Base-by-base conservation (phyloP, 768 basidiomycete species). In the Leucocoprinus leucothites region DNA sequence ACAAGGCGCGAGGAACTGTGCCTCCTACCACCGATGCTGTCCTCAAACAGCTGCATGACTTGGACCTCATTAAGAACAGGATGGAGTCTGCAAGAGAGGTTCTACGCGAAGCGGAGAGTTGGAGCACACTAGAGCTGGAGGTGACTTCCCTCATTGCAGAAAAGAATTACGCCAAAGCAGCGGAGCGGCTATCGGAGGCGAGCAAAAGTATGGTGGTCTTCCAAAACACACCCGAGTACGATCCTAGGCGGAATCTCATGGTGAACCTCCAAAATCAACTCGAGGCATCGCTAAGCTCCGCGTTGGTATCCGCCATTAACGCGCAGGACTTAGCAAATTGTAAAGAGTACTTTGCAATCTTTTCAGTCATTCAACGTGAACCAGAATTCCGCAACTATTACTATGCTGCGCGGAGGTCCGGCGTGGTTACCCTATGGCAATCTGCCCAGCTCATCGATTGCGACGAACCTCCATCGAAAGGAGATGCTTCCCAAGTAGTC, bases 361-460 rank as follows among this genome's bases (percentile, higher is more conserved):
- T 98, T 68, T 82, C 82, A 53, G 83, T 89, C 62, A 98, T 99
- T 56, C 90, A 96, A 63, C 80, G 96, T 48, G 94, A 94, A 68
- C 79, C 84, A 2, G 97, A 98, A 67, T 99, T 96, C 68, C 80
- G 91, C 57, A 89, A 89, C 64, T 98, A 97, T 67, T 99, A 98
- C 73, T 91, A 93, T 69, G 91, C 91, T 11, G 87, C 91, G 9
- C 78, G 92, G 25, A 77, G 93, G 53, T 76, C 80, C 13, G 61
- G 74, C 14, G 68, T 96, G 13, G 75, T 91, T 40, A 71, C 82
- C 14, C 63, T 78, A 56, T 98, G 96, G 96, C 79, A 83, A 60
- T 72, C 73, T 24, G 81, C 80, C 1, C 64, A 66, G 0, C 70
- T 94, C 31, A 63, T 68, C 1, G 85, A 87, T 58, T 78, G 76